Conservation (phyloP, 2,329 filamentous ascomycete species). For the Pseudocercospora macadamiae region DNA sequence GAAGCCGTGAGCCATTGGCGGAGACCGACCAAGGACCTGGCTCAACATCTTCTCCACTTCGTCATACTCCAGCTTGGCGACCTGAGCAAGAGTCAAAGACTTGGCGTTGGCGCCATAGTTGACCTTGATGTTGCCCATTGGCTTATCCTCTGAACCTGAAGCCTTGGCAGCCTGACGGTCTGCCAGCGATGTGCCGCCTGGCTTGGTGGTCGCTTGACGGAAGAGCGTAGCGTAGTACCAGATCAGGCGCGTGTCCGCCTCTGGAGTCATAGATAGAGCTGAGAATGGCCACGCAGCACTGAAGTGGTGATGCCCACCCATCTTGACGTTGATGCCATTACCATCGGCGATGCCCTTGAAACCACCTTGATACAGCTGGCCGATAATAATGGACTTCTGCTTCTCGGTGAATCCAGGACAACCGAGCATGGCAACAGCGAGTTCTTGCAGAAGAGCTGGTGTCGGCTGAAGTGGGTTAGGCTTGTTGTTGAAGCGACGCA, state of each 20-base stretch:
- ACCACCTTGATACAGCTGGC: slow-evolving; percentile 21
- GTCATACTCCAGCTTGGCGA: slow-evolving; percentile 33
- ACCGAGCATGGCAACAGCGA: slow-evolving; percentile 35
- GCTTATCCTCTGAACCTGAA: slow-evolving; percentile 17
- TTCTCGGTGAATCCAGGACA: slow-evolving; percentile 39
- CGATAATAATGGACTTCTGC: slow-evolving; percentile 35
- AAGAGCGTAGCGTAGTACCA: slow-evolving; percentile 34
- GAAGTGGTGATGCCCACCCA: slow-evolving; percentile 28
- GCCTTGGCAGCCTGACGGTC: slow-evolving; percentile 22
- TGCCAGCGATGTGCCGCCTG: slow-evolving; percentile 17
- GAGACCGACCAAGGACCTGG: slow-evolving; percentile 12
- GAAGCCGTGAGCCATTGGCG: slow-evolving; percentile 1
- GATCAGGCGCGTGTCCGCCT: slow-evolving; percentile 30
- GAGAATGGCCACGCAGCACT: slow-evolving; percentile 37
- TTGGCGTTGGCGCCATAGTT: slow-evolving; percentile 28
- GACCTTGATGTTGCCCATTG: slow-evolving; percentile 35
- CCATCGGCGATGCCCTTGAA: slow-evolving; percentile 27
- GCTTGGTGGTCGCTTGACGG: slow-evolving; percentile 25
- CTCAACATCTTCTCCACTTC: slow-evolving; percentile 28
- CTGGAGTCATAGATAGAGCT: slow-evolving; percentile 30
- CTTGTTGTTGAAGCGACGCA: slow-evolving; percentile 22
- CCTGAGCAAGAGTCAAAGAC: slow-evolving; percentile 28
- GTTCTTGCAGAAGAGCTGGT: slow-evolving; percentile 35
- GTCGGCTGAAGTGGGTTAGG: slow-evolving; percentile 27
- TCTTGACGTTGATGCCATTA: slow-evolving; percentile 28